Evolutionary conservation across 2,329 filamentous ascomycete species (phyloP).

Genomic region (Cadophora sp.): DNA sequence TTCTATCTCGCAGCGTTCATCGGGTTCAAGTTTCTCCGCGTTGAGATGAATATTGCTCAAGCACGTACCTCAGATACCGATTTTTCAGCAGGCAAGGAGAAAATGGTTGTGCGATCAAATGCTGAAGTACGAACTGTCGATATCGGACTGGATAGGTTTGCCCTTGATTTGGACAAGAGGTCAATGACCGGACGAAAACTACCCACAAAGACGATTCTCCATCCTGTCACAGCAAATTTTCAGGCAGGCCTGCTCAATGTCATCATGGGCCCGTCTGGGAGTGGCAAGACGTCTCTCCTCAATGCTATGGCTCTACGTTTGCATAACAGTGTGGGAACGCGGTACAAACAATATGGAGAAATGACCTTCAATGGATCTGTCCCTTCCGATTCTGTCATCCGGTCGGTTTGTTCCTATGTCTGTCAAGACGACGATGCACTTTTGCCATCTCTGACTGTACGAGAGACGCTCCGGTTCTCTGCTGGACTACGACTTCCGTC

Average conservation of each 20-base stretch:
- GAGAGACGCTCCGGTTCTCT: constrained; percentile 75
- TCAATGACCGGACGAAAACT: constrained; percentile 57
- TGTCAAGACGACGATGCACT: constrained; percentile 81
- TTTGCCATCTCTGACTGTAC: constrained; percentile 75
- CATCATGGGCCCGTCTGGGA: constrained; percentile 82
- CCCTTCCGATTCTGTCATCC: constrained; percentile 71
- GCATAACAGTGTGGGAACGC: constrained; percentile 64
- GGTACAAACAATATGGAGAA: constrained; percentile 65
- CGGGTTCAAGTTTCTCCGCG: constrained; percentile 67
- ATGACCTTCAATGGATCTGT: constrained; percentile 74
- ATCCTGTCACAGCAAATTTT: constrained; percentile 71
- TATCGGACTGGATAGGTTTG: constrained; percentile 69
- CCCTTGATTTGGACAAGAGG: constrained; percentile 68
- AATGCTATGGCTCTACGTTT: constrained; percentile 76
- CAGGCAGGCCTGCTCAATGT: constrained; percentile 73
- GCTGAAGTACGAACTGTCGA: constrained; percentile 65
- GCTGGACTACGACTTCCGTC: constrained; percentile 73
- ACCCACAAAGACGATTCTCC: constrained; percentile 65
- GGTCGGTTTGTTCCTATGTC: constrained; percentile 77
- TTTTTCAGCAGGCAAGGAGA: constrained; percentile 73
- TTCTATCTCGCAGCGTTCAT: constrained; percentile 68
- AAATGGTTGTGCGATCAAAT: constrained; percentile 61
- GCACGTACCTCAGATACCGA: constrained; percentile 64
- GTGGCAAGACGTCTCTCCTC: constrained; percentile 76
- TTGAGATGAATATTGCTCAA: constrained; percentile 73